Conservation (phyloP, 1,284 basidiomycete genomes). For the Volvariella volvacea region DNA sequence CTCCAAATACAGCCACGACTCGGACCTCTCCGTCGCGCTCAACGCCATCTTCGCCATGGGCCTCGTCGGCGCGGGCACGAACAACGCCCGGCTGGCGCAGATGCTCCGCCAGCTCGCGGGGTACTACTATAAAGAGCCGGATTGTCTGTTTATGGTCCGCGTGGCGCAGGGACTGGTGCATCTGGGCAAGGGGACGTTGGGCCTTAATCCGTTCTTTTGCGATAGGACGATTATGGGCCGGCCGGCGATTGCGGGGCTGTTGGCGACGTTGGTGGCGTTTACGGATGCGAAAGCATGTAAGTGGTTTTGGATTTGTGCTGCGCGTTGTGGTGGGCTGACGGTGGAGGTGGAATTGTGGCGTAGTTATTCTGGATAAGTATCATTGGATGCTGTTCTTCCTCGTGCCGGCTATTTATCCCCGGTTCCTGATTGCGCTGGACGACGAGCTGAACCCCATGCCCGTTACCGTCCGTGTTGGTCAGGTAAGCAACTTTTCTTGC, state of each 20-base stretch:
- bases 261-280: constrained; percentile 87
- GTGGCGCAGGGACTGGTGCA: constrained; percentile 95
- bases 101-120: constrained; percentile 95
- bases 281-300: constrained; percentile 90
- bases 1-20: constrained; percentile 99
- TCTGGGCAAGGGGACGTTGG: constrained; percentile 99
- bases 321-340: constrained; percentile 9
- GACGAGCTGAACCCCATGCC: constrained; percentile 82
- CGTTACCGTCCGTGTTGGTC: constrained; percentile 93
- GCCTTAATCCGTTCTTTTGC: constrained; percentile 96
- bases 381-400: constrained; percentile 99
- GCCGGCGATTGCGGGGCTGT: constrained; percentile 85
- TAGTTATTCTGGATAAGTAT: constrained; percentile 88
- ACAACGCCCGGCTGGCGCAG: constrained; percentile 95
- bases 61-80: constrained; percentile 94
- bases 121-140: constrained; percentile 97
- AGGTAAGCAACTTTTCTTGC: constrained; percentile 42
- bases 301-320: constrained; percentile 24
- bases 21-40: constrained; percentile 90
- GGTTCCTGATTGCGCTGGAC: constrained; percentile 96
- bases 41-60: constrained; percentile 99
- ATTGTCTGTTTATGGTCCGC: constrained; percentile 95
- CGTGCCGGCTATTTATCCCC: constrained; percentile 93
- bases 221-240: constrained; percentile 89
- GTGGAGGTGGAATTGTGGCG: no score